Evolutionary conservation across 306 rosid genomes (phyloP), one percentile per base, ranked within the genome.

Genomic region (Cucurbita maxima): DNA sequence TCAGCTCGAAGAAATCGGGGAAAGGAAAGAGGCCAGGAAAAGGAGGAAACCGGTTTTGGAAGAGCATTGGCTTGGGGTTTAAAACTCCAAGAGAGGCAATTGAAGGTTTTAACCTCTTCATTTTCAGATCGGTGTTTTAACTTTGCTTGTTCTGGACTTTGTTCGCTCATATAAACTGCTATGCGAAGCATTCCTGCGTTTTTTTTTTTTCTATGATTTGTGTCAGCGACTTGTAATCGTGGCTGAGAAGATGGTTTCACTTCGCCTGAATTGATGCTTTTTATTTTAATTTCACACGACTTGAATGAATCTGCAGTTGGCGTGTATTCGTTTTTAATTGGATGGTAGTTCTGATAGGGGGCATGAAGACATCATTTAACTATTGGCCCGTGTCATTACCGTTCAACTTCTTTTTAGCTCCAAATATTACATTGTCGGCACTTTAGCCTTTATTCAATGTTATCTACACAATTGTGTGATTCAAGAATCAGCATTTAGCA

Each of bases 11-110:
- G 81, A 87, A 87, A 76, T 30, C 87, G 0, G 87, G 84, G 8
- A 87, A 87, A 44, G 91, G 91, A 5, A 87, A 84, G 81, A 84
- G 88, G 67, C 91, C 88, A 1, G 91, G 91, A 62, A 84, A 87
- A 51, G 91, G 91, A 37, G 91, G 91, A 8, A 87, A 87, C 44
- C 76, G 91, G 9, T 87, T 75, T 75, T 87, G 87, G 87, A 87
- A 87, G 79, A 81, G 80, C 76, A 12, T 87, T 25, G 91, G 91
- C 12, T 73, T 87, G 82, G 88, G 91, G 6, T 84, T 87, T 71
- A 87, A 87, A 81, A 87, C 91, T 8, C 91, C 91, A 11, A 76
- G 88, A 75, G 91, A 87, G 5, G 91, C 91, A 16, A 77, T 77
- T 6, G 88, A 84, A 53, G 91, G 91, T 87, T 22, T 30, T 20